A percentile compares a stretch with the other conserved stretches of the same genome.
Conservation (phyloP, 176 grass and related monocot genomes). For the Paspalum notatum region DNA sequence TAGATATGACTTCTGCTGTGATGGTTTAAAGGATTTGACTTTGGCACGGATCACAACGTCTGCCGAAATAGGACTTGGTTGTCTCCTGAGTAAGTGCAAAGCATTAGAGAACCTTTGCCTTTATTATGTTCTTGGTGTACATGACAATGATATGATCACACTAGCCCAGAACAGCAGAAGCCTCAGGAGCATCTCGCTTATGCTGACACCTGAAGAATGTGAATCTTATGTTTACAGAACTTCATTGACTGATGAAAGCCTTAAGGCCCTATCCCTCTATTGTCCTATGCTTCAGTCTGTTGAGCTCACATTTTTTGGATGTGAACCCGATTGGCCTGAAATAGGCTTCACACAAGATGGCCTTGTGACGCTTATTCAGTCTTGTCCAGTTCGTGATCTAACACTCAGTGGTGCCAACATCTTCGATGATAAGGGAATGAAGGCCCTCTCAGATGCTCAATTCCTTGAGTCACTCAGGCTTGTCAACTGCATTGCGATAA, state of each 20-base stretch:
- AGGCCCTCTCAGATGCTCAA: constrained; percentile 29
- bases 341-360: constrained; percentile 37
- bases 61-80: constrained; percentile 1
- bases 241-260: constrained; percentile 46
- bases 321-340: not conserved
- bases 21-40: constrained; percentile 49
- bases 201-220: constrained; percentile 3
- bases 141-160: constrained; percentile 50
- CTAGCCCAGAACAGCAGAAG: constrained; percentile 45
- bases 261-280: constrained; percentile 34
- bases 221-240: not conserved
- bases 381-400: constrained; percentile 49
- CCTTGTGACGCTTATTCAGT: constrained; percentile 44
- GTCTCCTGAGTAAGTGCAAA: constrained; percentile 38
- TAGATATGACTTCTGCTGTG: constrained; percentile 24
- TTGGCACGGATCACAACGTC: constrained; percentile 32
- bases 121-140: constrained; percentile 19
- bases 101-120: constrained; percentile 54
- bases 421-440: constrained; percentile 51
- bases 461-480: constrained; percentile 50
- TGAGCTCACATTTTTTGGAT: constrained; percentile 37
- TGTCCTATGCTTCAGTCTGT: constrained; percentile 53
- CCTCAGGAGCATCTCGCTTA: constrained; percentile 60
- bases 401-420: constrained; percentile 40
- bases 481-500: constrained; percentile 36